These are phyloP conservation scores for Phytophthora sp. DNA, from an alignment of 352 stramenopile genomes.

Conservation along the genomic window DNA sequence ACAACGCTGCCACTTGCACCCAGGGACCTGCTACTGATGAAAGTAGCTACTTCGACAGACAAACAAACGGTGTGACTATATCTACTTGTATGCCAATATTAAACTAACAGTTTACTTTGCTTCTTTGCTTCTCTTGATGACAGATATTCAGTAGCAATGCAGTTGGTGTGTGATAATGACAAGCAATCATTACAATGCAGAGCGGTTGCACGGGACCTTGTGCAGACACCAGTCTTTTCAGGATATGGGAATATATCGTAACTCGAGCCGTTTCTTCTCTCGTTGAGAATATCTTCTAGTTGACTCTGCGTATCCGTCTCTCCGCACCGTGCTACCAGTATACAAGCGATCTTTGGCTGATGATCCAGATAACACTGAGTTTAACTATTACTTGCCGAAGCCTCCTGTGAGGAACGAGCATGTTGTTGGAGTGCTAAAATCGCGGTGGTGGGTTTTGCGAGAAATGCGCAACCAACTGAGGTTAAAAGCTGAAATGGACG, in stretches of 20 bases:
- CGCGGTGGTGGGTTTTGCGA: neutral
- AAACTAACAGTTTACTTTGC: neutral
- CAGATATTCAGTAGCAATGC: neutral
- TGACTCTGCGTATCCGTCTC: neutral
- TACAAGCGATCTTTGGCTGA: neutral
- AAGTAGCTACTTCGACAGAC: neutral
- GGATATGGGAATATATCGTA: neutral
- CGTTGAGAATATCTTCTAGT: neutral
- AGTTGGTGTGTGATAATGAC: neutral
- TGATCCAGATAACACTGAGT: neutral
- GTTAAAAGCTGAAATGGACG: neutral
- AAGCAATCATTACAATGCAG: neutral
- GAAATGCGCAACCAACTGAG: neutral
- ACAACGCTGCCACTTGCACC: neutral
- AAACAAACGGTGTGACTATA: neutral
- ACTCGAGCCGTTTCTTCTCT: neutral
- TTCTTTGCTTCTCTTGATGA: neutral
- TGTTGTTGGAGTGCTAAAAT: neutral
- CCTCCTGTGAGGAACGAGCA: neutral
- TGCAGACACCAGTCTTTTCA: neutral
- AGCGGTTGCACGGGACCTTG: neutral
- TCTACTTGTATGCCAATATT: too few species aligned
- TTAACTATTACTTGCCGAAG: neutral
- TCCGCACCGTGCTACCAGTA: neutral
- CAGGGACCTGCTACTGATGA: neutral